Base-by-base conservation (phyloP, 2,329 filamentous ascomycete species). In the Alternaria ventricosa region DNA sequence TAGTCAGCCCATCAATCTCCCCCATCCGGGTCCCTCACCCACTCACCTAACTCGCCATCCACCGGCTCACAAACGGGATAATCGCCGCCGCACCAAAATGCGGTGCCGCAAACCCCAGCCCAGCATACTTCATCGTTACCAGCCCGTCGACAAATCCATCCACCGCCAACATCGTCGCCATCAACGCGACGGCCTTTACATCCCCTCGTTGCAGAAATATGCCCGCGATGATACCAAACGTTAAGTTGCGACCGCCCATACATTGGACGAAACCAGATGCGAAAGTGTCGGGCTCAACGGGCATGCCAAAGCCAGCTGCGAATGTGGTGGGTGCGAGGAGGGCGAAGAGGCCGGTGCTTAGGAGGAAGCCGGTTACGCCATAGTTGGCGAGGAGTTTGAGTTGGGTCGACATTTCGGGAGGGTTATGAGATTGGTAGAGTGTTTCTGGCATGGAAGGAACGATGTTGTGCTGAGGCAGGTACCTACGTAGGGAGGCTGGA, bases 251-350 rank as follows among this genome's bases (percentile, higher is more conserved):
- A 6, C 66, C 66, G 6, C 66, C 66, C 61, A 69, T 65, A 18
- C 66, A 69, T 18, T 69, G 66, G n/a, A 69, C 66, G 11, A 69
- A 69, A 25, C 66, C 66, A 4, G 66, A 55, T 12, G 66, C 64
- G 51, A 65, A 63, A n/a, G 66, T 61, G n/a, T 65, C 36, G 25
- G 57, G 43, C 3, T 57, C 12, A 9, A 69, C 25, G 28, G 66
- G 66, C 66, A 69, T 69, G 50, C 61, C 61, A 33, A 69, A 69
- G 2, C 58, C 54, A 1, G 61, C 46, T 4, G 66, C 66, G 41
- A 69, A 55, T 2, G 66, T 69, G n/a, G 64, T 65, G 3, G 66
- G 66, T 2, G 30, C 49, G 10, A 69, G 50, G 3, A 69, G 61
- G 5, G 47, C 61, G 23, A 69, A 59, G 0, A 61, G 27, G 5